Base-by-base conservation (phyloP, 2,329 filamentous ascomycete species). In the Fusarium solani-melongenae region DNA sequence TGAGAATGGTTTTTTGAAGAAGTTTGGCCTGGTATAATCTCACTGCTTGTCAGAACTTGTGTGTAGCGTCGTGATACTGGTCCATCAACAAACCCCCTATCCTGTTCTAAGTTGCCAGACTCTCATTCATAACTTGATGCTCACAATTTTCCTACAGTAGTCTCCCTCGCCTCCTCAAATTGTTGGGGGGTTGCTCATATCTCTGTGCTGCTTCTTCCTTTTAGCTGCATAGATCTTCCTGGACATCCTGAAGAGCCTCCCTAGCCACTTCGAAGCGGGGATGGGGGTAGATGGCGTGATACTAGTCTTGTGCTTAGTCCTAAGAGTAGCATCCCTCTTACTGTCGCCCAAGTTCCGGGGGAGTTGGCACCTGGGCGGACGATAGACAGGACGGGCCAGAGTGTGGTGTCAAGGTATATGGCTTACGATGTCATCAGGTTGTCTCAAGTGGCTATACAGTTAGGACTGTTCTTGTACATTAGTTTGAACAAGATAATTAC, bases 281-380 rank as follows among this genome's bases (percentile, higher is more conserved):
- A 64, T 87, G 85, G 10, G 86, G 76, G 65, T 87, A 84, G 6
- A 86, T 78, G 11, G 86, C 84, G 62, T 86, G 86, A 58, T 83
- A 84, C 1, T 85, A 85, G 11, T 1, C 76, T 76, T 10, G 84
- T 81, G 66, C 83, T 86, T 2, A 81, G 66, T 67, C 31, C 72
- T 69, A 7, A 71, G 75, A 31, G 72, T 73, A 5, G 59, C 63
- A 55, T 74, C 38, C 14, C 39, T 15, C 8, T 67, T 46, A 15
- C 70, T 69, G 22, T 53, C 55, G 14, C 77, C 46, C 6, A 76
- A 59, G 3, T 78, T 81, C 1, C 76, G 73, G 3, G 83, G 85
- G 34, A 81, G 77, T 7, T 85, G 73, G 66, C 87, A 86, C 4
- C 84, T 84, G 66, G 85, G 12, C 82, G 82, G 14, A 87, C 81